Evolutionary conservation across 495 filamentous ascomycete species (phyloP).

Genomic region (Daldinia loculata): DNA sequence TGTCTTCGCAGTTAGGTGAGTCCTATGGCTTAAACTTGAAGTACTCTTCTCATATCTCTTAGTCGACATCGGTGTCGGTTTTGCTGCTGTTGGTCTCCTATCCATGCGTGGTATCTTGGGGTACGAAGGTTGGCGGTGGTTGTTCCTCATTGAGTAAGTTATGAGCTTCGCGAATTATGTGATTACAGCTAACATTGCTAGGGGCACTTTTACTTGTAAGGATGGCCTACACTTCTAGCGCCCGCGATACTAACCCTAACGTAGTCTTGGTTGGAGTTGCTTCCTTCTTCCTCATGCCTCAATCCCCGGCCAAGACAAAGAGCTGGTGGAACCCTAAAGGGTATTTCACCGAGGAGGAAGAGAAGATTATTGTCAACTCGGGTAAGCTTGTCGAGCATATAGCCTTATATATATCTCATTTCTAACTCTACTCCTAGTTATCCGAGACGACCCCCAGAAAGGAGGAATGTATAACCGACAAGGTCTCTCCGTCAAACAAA

Average conservation of each 20-base stretch:
- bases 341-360: slow-evolving; percentile 73
- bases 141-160: slow-evolving; percentile 65
- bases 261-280: slow-evolving; percentile 66
- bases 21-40: background rate
- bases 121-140: slow-evolving; percentile 74
- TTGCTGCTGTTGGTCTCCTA: slow-evolving; percentile 76
- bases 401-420: background rate
- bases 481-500: slow-evolving; percentile 65
- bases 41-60: slow-evolving; percentile 1
- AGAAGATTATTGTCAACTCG: slow-evolving; percentile 79
- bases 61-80: slow-evolving; percentile 71
- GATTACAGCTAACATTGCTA: slow-evolving; percentile 18
- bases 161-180: background rate
- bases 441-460: slow-evolving; percentile 76
- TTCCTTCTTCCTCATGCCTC: slow-evolving; percentile 73
- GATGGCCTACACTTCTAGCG: background rate
- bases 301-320: slow-evolving; percentile 73
- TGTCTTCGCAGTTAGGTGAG: slow-evolving; percentile 41
- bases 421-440: slow-evolving; percentile 48
- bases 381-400: slow-evolving; percentile 12
- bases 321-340: slow-evolving; percentile 65
- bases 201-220: slow-evolving; percentile 39
- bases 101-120: slow-evolving; percentile 68
- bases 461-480: slow-evolving; percentile 68
- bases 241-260: slow-evolving; percentile 5